These are phyloP conservation scores for Phytophthora meadii DNA, from an alignment of 352 stramenopile species.

Conservation along the genomic window DNA sequence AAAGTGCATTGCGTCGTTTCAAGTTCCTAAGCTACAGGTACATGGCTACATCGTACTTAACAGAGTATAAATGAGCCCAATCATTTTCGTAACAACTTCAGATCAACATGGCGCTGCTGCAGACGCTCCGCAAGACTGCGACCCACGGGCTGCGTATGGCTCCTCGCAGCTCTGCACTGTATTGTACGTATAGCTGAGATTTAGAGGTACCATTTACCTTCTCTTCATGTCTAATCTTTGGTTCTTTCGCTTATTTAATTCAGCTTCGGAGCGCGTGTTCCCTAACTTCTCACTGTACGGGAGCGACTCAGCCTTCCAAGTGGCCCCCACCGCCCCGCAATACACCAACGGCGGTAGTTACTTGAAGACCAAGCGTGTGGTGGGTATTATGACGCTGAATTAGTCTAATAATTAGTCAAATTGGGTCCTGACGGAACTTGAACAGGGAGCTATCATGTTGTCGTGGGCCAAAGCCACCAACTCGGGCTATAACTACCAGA, in stretches of 20 bases:
- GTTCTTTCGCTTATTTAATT: slow-evolving; percentile 11
- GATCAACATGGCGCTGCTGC: slow-evolving; percentile 40
- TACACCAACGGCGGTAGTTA: slow-evolving; percentile 75
- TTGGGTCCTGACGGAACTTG: slow-evolving; percentile 15
- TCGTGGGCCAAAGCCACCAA: slow-evolving; percentile 81
- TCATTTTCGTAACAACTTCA: slow-evolving; percentile 12
- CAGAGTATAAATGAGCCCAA: slow-evolving; percentile 4
- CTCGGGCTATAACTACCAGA: slow-evolving; percentile 81
- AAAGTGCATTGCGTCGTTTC: slow-evolving; percentile 36
- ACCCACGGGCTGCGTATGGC: slow-evolving; percentile 23
- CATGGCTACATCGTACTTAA: slow-evolving; percentile 35
- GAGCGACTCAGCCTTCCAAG: slow-evolving; percentile 79
- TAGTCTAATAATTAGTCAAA: background rate
- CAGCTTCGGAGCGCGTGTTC: slow-evolving; percentile 71
- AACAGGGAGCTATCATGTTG: slow-evolving; percentile 82
- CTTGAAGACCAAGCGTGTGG: slow-evolving; percentile 83
- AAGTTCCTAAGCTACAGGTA: background rate
- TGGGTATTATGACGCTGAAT: slow-evolving; percentile 22
- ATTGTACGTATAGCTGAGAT: slow-evolving; percentile 32
- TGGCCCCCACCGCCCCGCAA: slow-evolving; percentile 66
- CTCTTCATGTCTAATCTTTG: slow-evolving; percentile 14
- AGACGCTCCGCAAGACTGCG: slow-evolving; percentile 39
- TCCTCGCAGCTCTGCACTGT: slow-evolving; percentile 30
- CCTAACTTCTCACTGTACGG: slow-evolving; percentile 80
- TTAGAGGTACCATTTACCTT: background rate